These are phyloP conservation scores for Penicillium sp. DNA, from an alignment of 2,329 filamentous ascomycete species.

Conservation along the genomic window DNA sequence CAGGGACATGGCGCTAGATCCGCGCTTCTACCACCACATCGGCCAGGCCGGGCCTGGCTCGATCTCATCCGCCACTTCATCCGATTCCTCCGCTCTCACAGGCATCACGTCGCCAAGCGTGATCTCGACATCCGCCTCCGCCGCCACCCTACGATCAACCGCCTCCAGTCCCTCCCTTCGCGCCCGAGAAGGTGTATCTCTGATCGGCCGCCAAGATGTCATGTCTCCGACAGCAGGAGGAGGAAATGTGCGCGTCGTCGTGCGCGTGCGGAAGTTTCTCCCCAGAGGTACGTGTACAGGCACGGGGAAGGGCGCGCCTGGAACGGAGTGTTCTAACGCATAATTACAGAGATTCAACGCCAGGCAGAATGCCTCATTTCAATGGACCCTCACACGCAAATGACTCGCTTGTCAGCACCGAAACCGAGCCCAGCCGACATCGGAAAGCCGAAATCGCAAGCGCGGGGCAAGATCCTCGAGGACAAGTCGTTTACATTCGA, in stretches of 20 bases:
- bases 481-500: constrained; percentile 95
- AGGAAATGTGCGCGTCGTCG: constrained; percentile 80
- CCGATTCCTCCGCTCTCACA: constrained; percentile 34
- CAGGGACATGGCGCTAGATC: constrained; percentile 44
- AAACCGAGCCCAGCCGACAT: constrained; percentile 52
- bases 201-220: constrained; percentile 52
- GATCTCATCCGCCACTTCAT: constrained; percentile 35
- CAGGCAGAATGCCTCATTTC: constrained; percentile 80
- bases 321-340: neutral
- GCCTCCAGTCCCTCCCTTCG: constrained; percentile 78
- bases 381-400: constrained; percentile 87
- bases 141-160: constrained; percentile 54
- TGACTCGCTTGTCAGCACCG: constrained; percentile 77
- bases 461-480: constrained; percentile 70
- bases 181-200: constrained; percentile 68
- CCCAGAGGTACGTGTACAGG: constrained; percentile 62
- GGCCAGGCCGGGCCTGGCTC: constrained; percentile 34
- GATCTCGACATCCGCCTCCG: constrained; percentile 38
- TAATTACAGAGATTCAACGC: constrained; percentile 70
- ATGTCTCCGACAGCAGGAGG: constrained; percentile 60
- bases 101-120: constrained; percentile 40
- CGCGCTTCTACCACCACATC: constrained; percentile 41
- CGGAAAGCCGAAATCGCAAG: constrained; percentile 61
- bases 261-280: constrained; percentile 76
- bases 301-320: neutral